Conservation (phyloP, 345 rosid species). For the Erysimum cheiranthoides region DNA sequence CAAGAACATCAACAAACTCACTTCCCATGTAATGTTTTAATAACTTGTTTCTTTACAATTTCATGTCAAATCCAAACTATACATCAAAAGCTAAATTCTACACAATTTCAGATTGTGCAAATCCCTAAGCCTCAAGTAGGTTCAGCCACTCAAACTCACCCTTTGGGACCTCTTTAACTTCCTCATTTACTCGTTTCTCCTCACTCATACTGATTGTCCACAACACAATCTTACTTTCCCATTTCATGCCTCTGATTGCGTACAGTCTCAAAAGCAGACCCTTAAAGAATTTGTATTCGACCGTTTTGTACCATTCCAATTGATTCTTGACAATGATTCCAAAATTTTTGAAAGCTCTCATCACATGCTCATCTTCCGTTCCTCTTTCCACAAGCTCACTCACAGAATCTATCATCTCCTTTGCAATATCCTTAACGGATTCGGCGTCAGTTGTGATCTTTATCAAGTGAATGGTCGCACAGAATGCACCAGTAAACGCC, state of each 20-base stretch:
- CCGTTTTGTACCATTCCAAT: background rate
- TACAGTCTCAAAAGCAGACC: background rate
- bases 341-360: background rate
- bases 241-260: background rate
- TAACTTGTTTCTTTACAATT: no score
- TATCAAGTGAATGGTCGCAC: background rate
- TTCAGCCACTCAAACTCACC: background rate
- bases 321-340: background rate
- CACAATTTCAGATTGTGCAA: background rate
- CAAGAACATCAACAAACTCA: no score
- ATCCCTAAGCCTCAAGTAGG: no score
- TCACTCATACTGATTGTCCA: background rate
- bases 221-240: slow-evolving; percentile 5
- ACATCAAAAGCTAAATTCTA: background rate
- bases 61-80: background rate
- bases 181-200: background rate
- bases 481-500: slow-evolving; percentile 19
- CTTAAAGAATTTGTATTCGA: background rate
- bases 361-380: background rate
- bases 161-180: background rate
- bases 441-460: background rate
- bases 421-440: background rate
- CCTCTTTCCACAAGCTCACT: slow-evolving; percentile 7
- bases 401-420: slow-evolving; percentile 22
- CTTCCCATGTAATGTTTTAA: no score